phyloP scores from a whole-genome alignment of 2,329 filamentous ascomycete species.

The Epichloe festucae region DNA sequence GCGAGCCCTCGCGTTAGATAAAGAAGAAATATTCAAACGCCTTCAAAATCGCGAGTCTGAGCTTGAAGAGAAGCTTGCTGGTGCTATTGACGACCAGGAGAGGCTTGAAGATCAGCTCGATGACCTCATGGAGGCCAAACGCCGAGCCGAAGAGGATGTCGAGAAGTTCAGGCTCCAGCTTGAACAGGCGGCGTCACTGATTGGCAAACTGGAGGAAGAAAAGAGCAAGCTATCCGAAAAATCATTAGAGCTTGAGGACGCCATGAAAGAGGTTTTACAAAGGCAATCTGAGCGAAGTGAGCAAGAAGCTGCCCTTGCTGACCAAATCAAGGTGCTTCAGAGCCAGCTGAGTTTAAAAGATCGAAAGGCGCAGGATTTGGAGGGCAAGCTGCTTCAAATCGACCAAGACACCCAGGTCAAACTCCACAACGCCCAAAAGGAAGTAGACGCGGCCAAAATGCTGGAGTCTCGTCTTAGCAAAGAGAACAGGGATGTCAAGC shows the following conservation, averaged over 20 bases:
- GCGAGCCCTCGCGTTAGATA: conserved; percentile 86
- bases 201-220: conserved; percentile 73
- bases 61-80: conserved; percentile 82
- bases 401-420: conserved; percentile 87
- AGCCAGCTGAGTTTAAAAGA: conserved; percentile 85
- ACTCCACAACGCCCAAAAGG: conserved; percentile 63
- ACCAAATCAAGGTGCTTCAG: conserved; percentile 81
- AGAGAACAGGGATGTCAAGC: conserved; percentile 71
- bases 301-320: conserved; percentile 62
- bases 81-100: conserved; percentile 88
- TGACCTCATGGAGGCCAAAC: conserved; percentile 76
- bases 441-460: conserved; percentile 59
- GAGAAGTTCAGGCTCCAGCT: conserved; percentile 68
- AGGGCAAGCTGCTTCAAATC: conserved; percentile 67
- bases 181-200: conserved; percentile 82
- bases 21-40: conserved; percentile 98
- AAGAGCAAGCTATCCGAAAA: conserved; percentile 62
- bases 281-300: conserved; percentile 61
- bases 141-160: conserved; percentile 73
- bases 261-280: conserved; percentile 57
- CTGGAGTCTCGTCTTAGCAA: conserved; percentile 64
- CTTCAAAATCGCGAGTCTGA: conserved; percentile 84
- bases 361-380: conserved; percentile 76
- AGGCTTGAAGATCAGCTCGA: conserved; percentile 88
- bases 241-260: conserved; percentile 54